Evolutionary conservation across 2,329 filamentous ascomycete genomes (phyloP).

Genomic region (Scleromitrula shiraiana): DNA sequence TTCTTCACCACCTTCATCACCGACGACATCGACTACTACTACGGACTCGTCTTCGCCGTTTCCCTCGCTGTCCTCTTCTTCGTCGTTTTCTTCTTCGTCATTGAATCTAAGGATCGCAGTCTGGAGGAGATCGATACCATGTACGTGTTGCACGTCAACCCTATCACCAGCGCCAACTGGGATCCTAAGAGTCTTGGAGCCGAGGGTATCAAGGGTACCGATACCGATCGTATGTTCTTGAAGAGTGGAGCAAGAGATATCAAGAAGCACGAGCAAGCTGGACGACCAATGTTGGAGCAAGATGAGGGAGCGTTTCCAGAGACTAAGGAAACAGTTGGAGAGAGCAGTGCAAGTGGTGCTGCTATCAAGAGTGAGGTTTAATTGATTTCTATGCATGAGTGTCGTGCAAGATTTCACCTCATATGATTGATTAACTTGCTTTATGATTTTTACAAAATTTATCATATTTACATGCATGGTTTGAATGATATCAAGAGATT

Average conservation of each 20-base stretch:
- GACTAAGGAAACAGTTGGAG: background rate
- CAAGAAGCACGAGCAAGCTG: slow-evolving; percentile 14
- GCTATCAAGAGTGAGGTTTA: no score
- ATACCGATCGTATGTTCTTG: slow-evolving; percentile 13
- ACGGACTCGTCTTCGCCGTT: slow-evolving; percentile 67
- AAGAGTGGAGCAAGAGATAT: slow-evolving; percentile 13
- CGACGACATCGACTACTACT: slow-evolving; percentile 50
- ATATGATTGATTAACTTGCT: no score
- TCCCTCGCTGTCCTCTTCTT: slow-evolving; percentile 57
- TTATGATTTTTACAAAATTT: no score
- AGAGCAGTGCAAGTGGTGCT: no score
- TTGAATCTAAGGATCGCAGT: slow-evolving; percentile 63
- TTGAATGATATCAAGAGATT: no score
- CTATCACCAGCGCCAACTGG: slow-evolving; percentile 30
- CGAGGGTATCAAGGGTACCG: slow-evolving; percentile 13
- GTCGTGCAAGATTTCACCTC: no score
- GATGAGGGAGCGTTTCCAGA: slow-evolving; percentile 16
- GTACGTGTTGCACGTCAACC: slow-evolving; percentile 51
- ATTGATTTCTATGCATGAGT: no score
- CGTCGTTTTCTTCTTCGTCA: slow-evolving; percentile 72
- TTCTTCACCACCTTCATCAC: slow-evolving; percentile 79
- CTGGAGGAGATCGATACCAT: slow-evolving; percentile 76
- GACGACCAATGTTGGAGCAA: slow-evolving; percentile 16
- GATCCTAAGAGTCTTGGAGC: slow-evolving; percentile 11
- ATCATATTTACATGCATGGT: no score